Percentiles rank a stretch among this genome's conserved stretches.
phyloP scores from a whole-genome alignment of 495 filamentous ascomycete species.

The Aspergillus olivimuriae region DNA sequence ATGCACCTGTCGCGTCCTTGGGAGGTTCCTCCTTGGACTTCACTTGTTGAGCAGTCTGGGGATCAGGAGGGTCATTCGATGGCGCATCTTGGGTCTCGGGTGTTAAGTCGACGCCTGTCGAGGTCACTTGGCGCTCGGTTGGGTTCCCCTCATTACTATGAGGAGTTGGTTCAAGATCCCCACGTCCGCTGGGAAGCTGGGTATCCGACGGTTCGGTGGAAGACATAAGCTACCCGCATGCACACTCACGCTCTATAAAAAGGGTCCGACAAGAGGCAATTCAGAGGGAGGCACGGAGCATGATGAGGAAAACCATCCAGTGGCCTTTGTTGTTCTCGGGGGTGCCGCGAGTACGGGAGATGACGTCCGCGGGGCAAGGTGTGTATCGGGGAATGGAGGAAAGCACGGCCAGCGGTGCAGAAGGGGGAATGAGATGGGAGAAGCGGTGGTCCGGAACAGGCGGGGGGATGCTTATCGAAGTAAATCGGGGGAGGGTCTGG shows the following conservation, averaged over 20 bases:
- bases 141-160: constrained; percentile 14
- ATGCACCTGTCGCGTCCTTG: no score
- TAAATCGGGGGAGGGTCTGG: no score
- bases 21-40: constrained; percentile 8
- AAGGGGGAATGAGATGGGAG: not conserved
- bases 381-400: not conserved
- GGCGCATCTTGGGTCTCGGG: constrained; percentile 19
- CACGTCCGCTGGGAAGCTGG: constrained; percentile 20
- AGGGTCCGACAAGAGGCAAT: constrained; percentile 46
- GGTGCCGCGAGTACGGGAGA: no score
- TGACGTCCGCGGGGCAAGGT: no score
- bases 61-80: constrained; percentile 5
- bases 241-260: constrained; percentile 7
- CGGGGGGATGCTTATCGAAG: no score
- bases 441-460: no score
- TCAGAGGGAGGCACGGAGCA: constrained; percentile 16
- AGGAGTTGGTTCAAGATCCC: constrained; percentile 18
- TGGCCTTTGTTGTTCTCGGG: constrained; percentile 3
- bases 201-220: constrained; percentile 22
- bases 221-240: constrained; percentile 39
- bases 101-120: constrained; percentile 12
- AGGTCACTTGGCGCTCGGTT: constrained; percentile 13
- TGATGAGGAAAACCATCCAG: constrained; percentile 12
- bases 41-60: not conserved
- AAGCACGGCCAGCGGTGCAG: constrained; percentile 1